phyloP scores from a whole-genome alignment of 2,329 filamentous ascomycete genomes.

The Lomentospora prolificans region DNA sequence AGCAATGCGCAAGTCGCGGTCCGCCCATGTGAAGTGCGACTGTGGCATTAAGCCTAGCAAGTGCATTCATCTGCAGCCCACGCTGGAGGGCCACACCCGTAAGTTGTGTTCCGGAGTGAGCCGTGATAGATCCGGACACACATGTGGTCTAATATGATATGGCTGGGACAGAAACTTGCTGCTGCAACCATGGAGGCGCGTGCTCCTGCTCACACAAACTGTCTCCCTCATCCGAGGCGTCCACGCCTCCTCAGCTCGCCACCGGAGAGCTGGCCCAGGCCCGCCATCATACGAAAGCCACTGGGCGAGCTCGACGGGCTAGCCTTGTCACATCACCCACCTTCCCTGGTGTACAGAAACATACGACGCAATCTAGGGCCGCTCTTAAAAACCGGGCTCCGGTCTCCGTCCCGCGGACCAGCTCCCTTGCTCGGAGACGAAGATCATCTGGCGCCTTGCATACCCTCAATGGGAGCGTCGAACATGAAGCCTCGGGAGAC shows the following conservation, averaged over 20 bases:
- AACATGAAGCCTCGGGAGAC: background rate
- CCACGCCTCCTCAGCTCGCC: constrained; percentile 53
- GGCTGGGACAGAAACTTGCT: constrained; percentile 47
- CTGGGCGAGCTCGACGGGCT: constrained; percentile 43
- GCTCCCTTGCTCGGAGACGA: background rate
- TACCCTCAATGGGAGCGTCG: background rate
- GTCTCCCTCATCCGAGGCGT: constrained; percentile 41
- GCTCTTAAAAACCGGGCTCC: background rate
- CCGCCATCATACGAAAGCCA: constrained; percentile 28
- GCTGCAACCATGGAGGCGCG: constrained; percentile 58
- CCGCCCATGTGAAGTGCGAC: constrained; percentile 91
- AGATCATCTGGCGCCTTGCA: background rate
- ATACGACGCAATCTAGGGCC: background rate
- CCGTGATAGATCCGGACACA: constrained; percentile 5
- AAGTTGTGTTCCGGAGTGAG: constrained; percentile 26
- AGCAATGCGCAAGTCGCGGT: constrained; percentile 87
- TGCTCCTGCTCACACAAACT: constrained; percentile 58
- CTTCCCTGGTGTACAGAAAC: background rate
- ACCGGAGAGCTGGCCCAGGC: constrained; percentile 35
- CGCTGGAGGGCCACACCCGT: constrained; percentile 50
- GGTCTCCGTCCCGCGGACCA: background rate
- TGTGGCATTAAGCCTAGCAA: constrained; percentile 86
- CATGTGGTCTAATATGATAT: background rate
- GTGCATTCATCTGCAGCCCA: constrained; percentile 50
- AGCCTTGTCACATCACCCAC: constrained; percentile 46